Percentiles rank a stretch among this genome's conserved stretches.
Evolutionary conservation across 768 basidiomycete species (phyloP).

Genomic region (Melanogaster broomeanus): DNA sequence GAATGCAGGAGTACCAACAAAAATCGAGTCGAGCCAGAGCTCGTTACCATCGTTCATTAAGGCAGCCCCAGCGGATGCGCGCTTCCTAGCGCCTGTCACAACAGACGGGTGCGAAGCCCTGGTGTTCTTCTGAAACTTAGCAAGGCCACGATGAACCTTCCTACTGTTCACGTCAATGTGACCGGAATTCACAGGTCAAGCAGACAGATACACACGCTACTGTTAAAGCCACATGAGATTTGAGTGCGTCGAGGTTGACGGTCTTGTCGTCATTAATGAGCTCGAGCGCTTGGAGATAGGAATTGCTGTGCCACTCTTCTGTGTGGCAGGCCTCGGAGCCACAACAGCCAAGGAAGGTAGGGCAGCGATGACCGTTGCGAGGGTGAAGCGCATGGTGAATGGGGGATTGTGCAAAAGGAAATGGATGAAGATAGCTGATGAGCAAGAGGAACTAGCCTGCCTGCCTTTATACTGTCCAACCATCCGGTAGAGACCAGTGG

Average conservation of each 20-base stretch:
- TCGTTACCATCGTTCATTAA: neutral
- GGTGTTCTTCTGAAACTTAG: constrained; percentile 9
- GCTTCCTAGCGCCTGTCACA: neutral
- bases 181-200: neutral
- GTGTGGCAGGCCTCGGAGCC: neutral
- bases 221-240: constrained; percentile 2
- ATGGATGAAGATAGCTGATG: neutral
- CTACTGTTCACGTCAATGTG: neutral
- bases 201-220: constrained; percentile 9
- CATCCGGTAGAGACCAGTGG: no score
- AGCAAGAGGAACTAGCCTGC: neutral
- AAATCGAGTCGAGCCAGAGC: constrained; percentile 15
- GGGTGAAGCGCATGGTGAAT: constrained; percentile 8
- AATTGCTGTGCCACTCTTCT: neutral
- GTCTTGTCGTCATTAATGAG: constrained; percentile 7
- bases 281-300: constrained; percentile 9
- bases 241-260: constrained; percentile 8
- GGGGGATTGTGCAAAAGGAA: neutral
- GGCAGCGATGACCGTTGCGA: constrained; percentile 3
- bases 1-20: constrained; percentile 9
- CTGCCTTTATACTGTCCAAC: neutral
- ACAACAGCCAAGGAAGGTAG: constrained; percentile 9
- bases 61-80: neutral
- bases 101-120: constrained; percentile 3
- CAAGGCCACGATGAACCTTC: constrained; percentile 3